Evolutionary conservation across 768 basidiomycete genomes (phyloP).

Genomic region (Glaciozyma antarctica): DNA sequence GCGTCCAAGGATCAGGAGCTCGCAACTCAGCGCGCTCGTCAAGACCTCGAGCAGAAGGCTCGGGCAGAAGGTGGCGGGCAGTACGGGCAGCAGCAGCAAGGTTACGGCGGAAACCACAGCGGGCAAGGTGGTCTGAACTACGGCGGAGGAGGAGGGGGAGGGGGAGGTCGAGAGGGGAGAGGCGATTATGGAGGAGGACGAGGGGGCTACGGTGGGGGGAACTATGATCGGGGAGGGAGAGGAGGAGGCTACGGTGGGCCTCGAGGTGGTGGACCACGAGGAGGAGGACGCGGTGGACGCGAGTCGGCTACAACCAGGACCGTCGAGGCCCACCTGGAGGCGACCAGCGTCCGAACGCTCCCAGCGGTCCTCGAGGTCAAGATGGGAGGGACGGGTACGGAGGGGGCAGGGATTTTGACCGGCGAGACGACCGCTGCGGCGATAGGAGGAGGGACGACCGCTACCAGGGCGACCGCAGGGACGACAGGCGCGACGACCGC

Average conservation of each 20-base stretch:
- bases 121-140: slow-evolving; percentile 4
- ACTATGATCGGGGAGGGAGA: slow-evolving; percentile 41
- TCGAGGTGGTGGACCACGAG: neutral
- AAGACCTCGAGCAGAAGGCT: slow-evolving; percentile 64
- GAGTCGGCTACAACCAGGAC: slow-evolving; percentile 19
- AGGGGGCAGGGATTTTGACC: slow-evolving; percentile 4
- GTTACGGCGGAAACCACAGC: neutral
- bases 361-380: neutral
- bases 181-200: slow-evolving; percentile 42
- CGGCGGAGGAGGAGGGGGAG: neutral
- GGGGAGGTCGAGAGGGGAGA: slow-evolving; percentile 2
- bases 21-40: slow-evolving; percentile 52
- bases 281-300: slow-evolving; percentile 19
- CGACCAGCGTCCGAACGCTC: neutral
- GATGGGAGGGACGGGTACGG: neutral
- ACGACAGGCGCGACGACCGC: neutral
- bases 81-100: neutral
- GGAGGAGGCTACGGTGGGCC: slow-evolving; percentile 33
- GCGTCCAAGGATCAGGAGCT: slow-evolving; percentile 63
- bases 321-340: neutral
- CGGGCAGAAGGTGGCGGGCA: slow-evolving; percentile 43
- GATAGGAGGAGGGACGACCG: slow-evolving; percentile 32
- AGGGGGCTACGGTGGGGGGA: slow-evolving; percentile 33
- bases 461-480: slow-evolving; percentile 10
- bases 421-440: slow-evolving; percentile 43